phyloP scores from a whole-genome alignment of 139 green algal genomes.

The Ostreobium quekettii region DNA sequence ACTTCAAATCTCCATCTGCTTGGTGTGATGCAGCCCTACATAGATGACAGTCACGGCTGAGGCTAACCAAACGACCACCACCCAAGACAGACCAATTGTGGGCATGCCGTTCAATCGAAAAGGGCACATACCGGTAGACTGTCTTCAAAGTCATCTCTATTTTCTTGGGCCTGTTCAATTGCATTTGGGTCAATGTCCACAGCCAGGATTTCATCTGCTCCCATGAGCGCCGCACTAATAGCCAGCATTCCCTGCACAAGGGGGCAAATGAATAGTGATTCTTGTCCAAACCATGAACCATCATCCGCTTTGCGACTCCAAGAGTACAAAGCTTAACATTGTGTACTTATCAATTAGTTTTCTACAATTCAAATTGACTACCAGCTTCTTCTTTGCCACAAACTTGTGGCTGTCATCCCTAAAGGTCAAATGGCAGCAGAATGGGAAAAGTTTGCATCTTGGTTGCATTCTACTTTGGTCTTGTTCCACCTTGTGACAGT shows the following conservation, averaged over 20 bases:
- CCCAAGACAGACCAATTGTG: too few relatives aligned
- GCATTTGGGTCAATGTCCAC: conserved; percentile 82
- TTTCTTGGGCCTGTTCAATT: conserved; percentile 52
- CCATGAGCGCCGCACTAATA: conserved; percentile 74
- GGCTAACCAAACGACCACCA: too few relatives aligned
- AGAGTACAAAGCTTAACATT: too few relatives aligned
- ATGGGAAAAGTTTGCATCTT: too few relatives aligned
- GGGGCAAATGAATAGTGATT: not conserved
- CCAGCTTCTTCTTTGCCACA: too few relatives aligned
- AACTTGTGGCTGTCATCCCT: too few relatives aligned
- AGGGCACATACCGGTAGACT: conserved; percentile 38
- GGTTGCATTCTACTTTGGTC: too few relatives aligned
- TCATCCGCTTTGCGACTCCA: not conserved
- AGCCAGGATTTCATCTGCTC: conserved; percentile 60
- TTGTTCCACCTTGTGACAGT: too few relatives aligned
- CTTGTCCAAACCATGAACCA: not conserved
- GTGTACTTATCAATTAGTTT: too few relatives aligned
- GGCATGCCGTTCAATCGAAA: too few relatives aligned
- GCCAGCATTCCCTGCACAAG: conserved; percentile 66
- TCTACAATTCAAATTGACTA: too few relatives aligned
- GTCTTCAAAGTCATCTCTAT: conserved; percentile 67
- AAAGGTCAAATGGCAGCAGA: too few relatives aligned
- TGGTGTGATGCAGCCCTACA: not conserved
- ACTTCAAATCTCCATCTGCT: not conserved
- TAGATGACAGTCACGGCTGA: not conserved